These are phyloP conservation scores for Rutidosis leptorrhynchoides DNA, from an alignment of 129 eudicot genomes.

Conservation along the genomic window DNA sequence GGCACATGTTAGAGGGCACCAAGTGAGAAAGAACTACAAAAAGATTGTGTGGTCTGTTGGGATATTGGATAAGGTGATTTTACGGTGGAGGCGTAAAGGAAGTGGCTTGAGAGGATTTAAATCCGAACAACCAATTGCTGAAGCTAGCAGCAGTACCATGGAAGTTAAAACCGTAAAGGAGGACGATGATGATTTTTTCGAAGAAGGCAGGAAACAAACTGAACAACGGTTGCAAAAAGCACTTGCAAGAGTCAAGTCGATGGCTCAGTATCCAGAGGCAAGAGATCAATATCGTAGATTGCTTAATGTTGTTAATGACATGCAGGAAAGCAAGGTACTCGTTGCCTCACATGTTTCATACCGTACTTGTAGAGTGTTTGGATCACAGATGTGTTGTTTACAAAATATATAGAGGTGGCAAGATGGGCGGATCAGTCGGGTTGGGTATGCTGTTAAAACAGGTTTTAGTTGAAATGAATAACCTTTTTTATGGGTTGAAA, in stretches of 20 bases:
- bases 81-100: slow-evolving; percentile 92
- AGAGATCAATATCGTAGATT: slow-evolving; percentile 88
- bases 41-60: slow-evolving; percentile 93
- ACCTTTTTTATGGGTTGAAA: background rate
- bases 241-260: slow-evolving; percentile 94
- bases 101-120: slow-evolving; percentile 84
- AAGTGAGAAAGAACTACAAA: slow-evolving; percentile 82
- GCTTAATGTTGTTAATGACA: slow-evolving; percentile 79
- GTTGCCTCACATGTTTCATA: slow-evolving; percentile 3
- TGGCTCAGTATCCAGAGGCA: slow-evolving; percentile 96
- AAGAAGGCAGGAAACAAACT: slow-evolving; percentile 91
- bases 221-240: slow-evolving; percentile 87
- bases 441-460: background rate
- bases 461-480: background rate
- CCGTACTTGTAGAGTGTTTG: background rate
- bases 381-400: background rate
- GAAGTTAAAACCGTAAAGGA: slow-evolving; percentile 43
- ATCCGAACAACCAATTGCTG: slow-evolving; percentile 51
- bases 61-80: slow-evolving; percentile 80
- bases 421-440: too few relatives aligned
- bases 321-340: slow-evolving; percentile 68
- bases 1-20: slow-evolving; percentile 99
- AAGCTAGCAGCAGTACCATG: slow-evolving; percentile 37
- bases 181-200: slow-evolving; percentile 86
- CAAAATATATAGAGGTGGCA: too few relatives aligned